Evolutionary conservation across 805 yeast species (phyloP), one percentile per base, ranked within the genome.

Genomic region (Ogataea siamensis): DNA sequence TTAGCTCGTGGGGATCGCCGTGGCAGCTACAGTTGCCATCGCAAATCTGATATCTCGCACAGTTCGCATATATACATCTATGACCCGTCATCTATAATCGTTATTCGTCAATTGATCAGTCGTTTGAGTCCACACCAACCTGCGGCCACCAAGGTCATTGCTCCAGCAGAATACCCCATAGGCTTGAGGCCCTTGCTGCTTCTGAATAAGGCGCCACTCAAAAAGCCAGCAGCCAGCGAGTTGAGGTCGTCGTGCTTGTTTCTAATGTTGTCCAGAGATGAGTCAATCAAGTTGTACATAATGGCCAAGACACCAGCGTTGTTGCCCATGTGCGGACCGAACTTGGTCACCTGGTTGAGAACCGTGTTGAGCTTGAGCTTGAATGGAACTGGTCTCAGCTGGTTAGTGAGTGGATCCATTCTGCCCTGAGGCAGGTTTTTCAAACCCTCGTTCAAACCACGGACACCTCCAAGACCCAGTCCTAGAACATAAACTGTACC

Each of bases 271-370:
- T 87, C 98, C 49, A 93, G 70, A 8, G 82, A 60, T 19, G 93
- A 78, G 64, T 88, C 89, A 51, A 87, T 71, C 50, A 91, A 62
- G 67, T 93, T 93, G 67, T 93, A 93, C 48, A 84, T 75, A 54
- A 93, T 66, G 16, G 97, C 96, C 51, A 93, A 72, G 14, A 88
- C 94, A 68, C 97, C 99, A 11, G 96, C 95, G 37, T 83, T 80
- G 70, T 93, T 93, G 53, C 98, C 99, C 58, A 91, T 66, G 64
- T 78, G 91, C 15, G 99, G 99, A 44, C 99, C 99, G 63, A 96
- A 80, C 58, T 87, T 84, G 27, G 99, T 93, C 55, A 93, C 75
- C 58, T 87, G 86, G 71, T 93, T 93, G 55, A 93, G 76, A 29
- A 93, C 72, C 7, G 96, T 88, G 71, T 93, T 93, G 47, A 89